Conservation (phyloP, 1,284 basidiomycete genomes). For the Irpex lacteus region DNA sequence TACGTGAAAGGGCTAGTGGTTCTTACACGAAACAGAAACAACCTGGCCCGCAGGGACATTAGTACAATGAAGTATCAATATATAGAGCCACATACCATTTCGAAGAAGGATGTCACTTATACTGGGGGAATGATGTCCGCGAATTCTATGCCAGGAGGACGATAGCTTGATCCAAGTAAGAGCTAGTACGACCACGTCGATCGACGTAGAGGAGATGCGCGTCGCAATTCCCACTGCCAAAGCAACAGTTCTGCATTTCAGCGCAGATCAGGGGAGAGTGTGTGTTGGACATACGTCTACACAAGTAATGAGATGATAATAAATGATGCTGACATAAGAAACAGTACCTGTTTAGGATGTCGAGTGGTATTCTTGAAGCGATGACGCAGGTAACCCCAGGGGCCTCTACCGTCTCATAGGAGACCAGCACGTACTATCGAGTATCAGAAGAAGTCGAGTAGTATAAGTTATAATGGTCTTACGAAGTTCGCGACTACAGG, state of each 20-base stretch:
- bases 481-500: constrained; percentile 2
- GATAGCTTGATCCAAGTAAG: not conserved
- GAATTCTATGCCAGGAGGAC: not conserved
- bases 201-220: not conserved
- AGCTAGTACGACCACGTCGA: not conserved
- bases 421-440: too few species aligned
- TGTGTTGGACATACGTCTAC: too few species aligned
- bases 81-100: not conserved
- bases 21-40: too few species aligned
- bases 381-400: not conserved
- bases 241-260: too few species aligned
- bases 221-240: not conserved
- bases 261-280: too few species aligned
- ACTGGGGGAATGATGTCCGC: not conserved
- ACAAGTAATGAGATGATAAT: too few species aligned
- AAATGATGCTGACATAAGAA: too few species aligned
- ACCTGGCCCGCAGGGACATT: too few species aligned
- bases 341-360: not conserved
- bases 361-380: constrained; percentile 2
- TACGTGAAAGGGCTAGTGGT: too few species aligned
- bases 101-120: not conserved
- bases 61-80: too few species aligned
- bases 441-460: not conserved
- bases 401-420: too few species aligned
- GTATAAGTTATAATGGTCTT: not conserved